phyloP scores from a whole-genome alignment of 2,329 filamentous ascomycete species.

The Pseudocercospora ulei region DNA sequence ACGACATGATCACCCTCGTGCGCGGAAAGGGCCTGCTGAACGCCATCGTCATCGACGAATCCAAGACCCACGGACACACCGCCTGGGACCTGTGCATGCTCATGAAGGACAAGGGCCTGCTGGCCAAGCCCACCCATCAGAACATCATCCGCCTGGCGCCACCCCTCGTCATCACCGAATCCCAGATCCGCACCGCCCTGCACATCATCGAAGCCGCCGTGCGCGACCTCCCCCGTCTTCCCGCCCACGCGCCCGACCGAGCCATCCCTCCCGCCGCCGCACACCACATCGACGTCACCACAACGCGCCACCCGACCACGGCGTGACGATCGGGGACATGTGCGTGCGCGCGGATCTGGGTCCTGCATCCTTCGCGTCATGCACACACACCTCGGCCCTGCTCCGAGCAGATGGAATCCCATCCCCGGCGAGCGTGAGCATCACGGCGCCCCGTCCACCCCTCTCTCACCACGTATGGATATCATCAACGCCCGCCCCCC shows the following conservation, averaged over 20 bases:
- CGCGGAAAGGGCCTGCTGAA: slow-evolving; percentile 92
- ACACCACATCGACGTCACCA: too few species aligned
- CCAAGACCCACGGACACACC: slow-evolving; percentile 68
- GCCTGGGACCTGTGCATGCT: slow-evolving; percentile 96
- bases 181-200: slow-evolving; percentile 68
- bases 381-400: too few species aligned
- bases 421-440: too few species aligned
- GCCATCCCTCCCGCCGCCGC: slow-evolving; percentile 49
- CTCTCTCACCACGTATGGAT: too few species aligned
- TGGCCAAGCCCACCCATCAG: slow-evolving; percentile 96
- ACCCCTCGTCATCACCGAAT: slow-evolving; percentile 84
- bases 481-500: too few species aligned
- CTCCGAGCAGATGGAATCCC: too few species aligned
- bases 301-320: too few species aligned
- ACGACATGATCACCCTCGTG: slow-evolving; percentile 68
- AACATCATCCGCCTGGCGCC: slow-evolving; percentile 98
- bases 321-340: too few species aligned
- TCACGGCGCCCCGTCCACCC: too few species aligned
- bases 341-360: too few species aligned
- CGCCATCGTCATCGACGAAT: slow-evolving; percentile 90
- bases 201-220: slow-evolving; percentile 72
- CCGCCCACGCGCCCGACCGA: slow-evolving; percentile 48
- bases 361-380: too few species aligned
- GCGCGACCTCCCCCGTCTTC: slow-evolving; percentile 63
- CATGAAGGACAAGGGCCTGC: slow-evolving; percentile 85